Percentiles rank a stretch among this genome's conserved stretches.
Conservation (phyloP, 1,284 basidiomycete species). For the Entoloma clypeatum region DNA sequence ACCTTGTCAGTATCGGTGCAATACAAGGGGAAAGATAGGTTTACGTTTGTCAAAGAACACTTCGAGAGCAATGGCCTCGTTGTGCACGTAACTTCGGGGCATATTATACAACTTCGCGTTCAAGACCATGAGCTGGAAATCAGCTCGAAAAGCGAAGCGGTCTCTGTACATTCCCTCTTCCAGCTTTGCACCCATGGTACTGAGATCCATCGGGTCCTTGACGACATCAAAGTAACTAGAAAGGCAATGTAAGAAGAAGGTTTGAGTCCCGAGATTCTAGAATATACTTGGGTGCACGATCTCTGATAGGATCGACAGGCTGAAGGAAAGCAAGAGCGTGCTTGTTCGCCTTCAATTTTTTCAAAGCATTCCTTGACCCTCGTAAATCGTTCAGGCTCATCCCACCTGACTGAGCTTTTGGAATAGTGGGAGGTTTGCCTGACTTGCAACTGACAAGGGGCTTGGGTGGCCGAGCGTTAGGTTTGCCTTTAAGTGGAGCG, state of each 20-base stretch:
- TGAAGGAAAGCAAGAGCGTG: conserved; percentile 73
- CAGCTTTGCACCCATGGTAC: conserved; percentile 85
- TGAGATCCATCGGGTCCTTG: conserved; percentile 93
- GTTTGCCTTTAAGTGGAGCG: conserved; percentile 35
- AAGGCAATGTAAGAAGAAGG: conserved; percentile 2
- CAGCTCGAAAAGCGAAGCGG: conserved; percentile 80
- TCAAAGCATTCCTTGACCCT: conserved; percentile 77
- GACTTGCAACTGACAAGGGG: conserved; percentile 36
- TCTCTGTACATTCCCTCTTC: conserved; percentile 86
- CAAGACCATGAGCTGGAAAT: conserved; percentile 84
- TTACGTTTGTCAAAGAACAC: conserved; percentile 81
- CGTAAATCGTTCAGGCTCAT: conserved; percentile 80
- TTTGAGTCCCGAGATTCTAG: not conserved
- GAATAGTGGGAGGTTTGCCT: conserved; percentile 47
- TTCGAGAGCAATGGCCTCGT: conserved; percentile 76
- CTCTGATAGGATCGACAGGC: conserved; percentile 88
- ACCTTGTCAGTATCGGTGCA: conserved; percentile 3
- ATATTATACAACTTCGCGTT: conserved; percentile 91
- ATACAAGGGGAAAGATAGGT: conserved; percentile 25
- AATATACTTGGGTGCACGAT: conserved; percentile 77
- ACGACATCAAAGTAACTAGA: conserved; percentile 86
- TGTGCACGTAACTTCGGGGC: conserved; percentile 69
- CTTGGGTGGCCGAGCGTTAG: conserved; percentile 18
- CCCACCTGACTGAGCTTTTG: conserved; percentile 76
- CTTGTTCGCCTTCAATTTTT: conserved; percentile 77